Conservation (phyloP, 306 rosid genomes). For the Echinosophora koreensis region DNA sequence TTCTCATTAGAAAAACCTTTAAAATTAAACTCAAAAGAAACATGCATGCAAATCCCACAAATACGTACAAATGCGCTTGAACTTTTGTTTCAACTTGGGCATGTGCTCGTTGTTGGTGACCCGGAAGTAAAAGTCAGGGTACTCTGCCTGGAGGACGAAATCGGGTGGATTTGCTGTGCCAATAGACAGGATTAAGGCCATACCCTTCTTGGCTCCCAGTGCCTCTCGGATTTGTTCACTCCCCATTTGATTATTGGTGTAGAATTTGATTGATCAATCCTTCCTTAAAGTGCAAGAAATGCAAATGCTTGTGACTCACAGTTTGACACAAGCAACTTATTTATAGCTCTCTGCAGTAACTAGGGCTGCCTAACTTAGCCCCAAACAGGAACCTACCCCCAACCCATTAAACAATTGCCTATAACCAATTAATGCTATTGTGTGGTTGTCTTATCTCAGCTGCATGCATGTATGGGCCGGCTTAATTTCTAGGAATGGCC, state of each 20-base stretch:
- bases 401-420: no score
- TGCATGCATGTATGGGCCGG: no score
- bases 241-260: not conserved
- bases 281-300: no score
- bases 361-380: no score
- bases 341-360: no score
- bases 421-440: no score
- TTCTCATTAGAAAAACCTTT: no score
- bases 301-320: no score
- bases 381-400: no score
- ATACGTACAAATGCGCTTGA: constrained; percentile 30
- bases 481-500: no score
- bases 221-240: not conserved
- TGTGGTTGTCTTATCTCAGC: no score
- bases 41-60: not conserved
- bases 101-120: constrained; percentile 30
- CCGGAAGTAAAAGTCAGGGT: constrained; percentile 36
- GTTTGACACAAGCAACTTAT: no score
- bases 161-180: constrained; percentile 41
- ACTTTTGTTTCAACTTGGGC: constrained; percentile 29
- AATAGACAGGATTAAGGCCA: constrained; percentile 42
- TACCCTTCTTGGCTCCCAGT: not conserved
- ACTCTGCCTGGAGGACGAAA: constrained; percentile 17
- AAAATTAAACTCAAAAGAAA: not conserved
- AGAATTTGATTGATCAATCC: not conserved